Conservation (phyloP, 495 filamentous ascomycete species). For the Sporormia fimetaria region DNA sequence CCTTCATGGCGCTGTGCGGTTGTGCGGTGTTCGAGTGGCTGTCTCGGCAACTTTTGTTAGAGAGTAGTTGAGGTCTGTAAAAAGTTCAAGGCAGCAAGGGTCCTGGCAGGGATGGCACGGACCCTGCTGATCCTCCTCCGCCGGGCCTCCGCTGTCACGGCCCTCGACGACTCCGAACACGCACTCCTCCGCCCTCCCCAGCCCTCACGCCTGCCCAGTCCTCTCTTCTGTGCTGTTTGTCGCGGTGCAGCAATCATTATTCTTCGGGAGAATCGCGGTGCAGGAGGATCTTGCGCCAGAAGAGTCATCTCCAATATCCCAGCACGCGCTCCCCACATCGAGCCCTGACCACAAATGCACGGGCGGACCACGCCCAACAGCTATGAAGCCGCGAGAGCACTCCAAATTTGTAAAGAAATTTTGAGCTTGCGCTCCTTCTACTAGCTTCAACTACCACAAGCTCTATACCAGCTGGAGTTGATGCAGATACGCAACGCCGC, state of each 20-base stretch:
- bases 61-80: slow-evolving; percentile 1
- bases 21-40: slow-evolving; percentile 1
- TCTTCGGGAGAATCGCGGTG: not conserved
- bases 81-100: slow-evolving; percentile 1
- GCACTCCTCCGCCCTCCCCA: too few species aligned
- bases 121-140: not conserved
- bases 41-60: too few species aligned
- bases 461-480: slow-evolving; percentile 18
- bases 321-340: too few species aligned
- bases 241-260: not conserved
- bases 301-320: not conserved
- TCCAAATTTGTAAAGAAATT: too few species aligned
- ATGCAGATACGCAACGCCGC: slow-evolving; percentile 25
- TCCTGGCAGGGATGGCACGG: not conserved
- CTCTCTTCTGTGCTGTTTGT: too few species aligned
- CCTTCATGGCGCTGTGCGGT: slow-evolving; percentile 51
- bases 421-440: not conserved
- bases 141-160: not conserved
- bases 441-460: slow-evolving; percentile 6
- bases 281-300: not conserved
- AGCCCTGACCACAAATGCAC: too few species aligned
- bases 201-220: too few species aligned
- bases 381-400: too few species aligned
- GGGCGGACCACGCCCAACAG: too few species aligned
- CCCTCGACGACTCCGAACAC: not conserved